These are phyloP conservation scores for Chaetomium olivaceum DNA, from an alignment of 2,329 filamentous ascomycete species.

Conservation along the genomic window DNA sequence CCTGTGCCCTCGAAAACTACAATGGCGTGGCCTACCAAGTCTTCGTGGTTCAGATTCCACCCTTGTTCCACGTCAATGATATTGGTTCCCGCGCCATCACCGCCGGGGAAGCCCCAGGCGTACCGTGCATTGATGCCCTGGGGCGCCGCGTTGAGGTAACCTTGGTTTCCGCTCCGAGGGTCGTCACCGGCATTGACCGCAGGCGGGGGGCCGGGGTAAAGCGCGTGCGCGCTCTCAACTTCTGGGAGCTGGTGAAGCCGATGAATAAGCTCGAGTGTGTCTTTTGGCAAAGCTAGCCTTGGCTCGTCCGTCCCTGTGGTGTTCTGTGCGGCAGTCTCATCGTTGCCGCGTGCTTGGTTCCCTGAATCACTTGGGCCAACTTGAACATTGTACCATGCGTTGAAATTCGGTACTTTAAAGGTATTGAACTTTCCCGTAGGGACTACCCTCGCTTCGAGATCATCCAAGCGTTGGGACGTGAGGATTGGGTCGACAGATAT, in stretches of 20 bases:
- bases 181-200: conserved; percentile 20
- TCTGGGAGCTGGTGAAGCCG: conserved; percentile 7
- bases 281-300: not conserved
- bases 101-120: conserved; percentile 25
- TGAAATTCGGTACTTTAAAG: conserved; percentile 9
- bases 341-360: not conserved
- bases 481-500: conserved; percentile 9
- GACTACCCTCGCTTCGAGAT: not conserved
- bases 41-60: conserved; percentile 27
- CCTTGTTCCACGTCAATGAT: conserved; percentile 28
- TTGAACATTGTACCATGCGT: conserved; percentile 21
- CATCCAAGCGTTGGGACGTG: not conserved
- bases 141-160: conserved; percentile 22
- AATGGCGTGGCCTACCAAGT: conserved; percentile 11
- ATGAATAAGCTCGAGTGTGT: conserved; percentile 17
- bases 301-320: not conserved
- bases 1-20: no score
- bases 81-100: conserved; percentile 21
- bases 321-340: not conserved
- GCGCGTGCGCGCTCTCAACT: conserved; percentile 17
- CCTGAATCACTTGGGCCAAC: not conserved
- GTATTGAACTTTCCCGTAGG: not conserved
- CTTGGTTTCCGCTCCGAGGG: conserved; percentile 21
- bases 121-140: conserved; percentile 26
- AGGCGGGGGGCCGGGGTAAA: conserved; percentile 15